Percentiles rank a stretch among this genome's conserved stretches.
These are phyloP conservation scores for Pseudomicrostroma phylloplanum DNA, from an alignment of 1,284 basidiomycete genomes.

Conservation along the genomic window DNA sequence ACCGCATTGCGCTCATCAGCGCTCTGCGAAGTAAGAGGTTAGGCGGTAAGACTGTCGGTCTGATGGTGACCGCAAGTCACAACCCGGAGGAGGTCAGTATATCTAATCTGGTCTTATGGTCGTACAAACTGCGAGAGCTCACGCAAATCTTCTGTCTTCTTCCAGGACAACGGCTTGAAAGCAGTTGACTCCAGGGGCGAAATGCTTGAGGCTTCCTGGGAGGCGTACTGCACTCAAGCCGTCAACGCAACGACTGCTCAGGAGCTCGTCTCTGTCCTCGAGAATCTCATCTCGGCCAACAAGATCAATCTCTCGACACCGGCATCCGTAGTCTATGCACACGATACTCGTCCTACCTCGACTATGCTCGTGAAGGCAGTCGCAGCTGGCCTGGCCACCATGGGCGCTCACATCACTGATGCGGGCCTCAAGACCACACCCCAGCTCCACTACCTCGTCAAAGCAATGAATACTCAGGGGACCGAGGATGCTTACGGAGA, in stretches of 20 bases:
- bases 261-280: conserved; percentile 66
- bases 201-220: conserved; percentile 97
- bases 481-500: conserved; percentile 68
- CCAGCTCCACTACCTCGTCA: conserved; percentile 89
- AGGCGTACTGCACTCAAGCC: conserved; percentile 76
- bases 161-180: conserved; percentile 94
- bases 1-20: conserved; percentile 85
- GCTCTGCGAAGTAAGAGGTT: conserved; percentile 81
- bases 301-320: conserved; percentile 75
- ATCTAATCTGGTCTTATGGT: no score
- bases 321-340: conserved; percentile 77
- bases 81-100: conserved; percentile 77
- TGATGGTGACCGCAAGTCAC: conserved; percentile 99
- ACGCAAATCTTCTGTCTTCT: neutral
- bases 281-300: conserved; percentile 61
- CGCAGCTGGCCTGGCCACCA: conserved; percentile 71
- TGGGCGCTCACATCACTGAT: conserved; percentile 53
- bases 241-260: conserved; percentile 75
- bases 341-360: conserved; percentile 88
- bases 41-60: conserved; percentile 83
- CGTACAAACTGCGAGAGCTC: neutral
- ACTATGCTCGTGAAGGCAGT: conserved; percentile 73
- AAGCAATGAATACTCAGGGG: conserved; percentile 76
- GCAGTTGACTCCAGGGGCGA: conserved; percentile 96
- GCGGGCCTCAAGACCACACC: conserved; percentile 85